Conservation (phyloP, 2,329 filamentous ascomycete genomes). For the Colletotrichum incanum region DNA sequence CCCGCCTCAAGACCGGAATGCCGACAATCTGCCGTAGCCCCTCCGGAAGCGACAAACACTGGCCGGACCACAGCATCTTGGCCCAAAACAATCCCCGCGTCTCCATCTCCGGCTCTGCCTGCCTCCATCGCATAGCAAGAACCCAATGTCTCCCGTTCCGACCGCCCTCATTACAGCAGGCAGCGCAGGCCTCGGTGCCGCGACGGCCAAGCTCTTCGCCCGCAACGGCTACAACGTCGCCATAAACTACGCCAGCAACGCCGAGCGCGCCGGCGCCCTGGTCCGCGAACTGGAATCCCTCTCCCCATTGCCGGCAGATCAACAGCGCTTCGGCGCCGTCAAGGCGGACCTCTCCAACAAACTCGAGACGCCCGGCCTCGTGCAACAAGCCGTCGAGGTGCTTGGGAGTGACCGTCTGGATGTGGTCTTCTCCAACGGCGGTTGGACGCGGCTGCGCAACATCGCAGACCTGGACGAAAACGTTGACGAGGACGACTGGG, state of each 20-base stretch:
- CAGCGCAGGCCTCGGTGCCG: slow-evolving; percentile 73
- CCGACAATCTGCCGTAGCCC: neutral
- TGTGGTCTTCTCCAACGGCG: slow-evolving; percentile 83
- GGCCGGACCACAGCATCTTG: neutral
- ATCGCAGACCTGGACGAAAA: slow-evolving; percentile 65
- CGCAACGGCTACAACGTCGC: slow-evolving; percentile 74
- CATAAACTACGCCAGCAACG: slow-evolving; percentile 76
- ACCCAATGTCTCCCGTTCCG: slow-evolving; percentile 8
- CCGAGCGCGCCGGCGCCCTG: slow-evolving; percentile 69
- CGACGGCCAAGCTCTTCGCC: slow-evolving; percentile 74
- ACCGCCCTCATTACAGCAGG: slow-evolving; percentile 55
- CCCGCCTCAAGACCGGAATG: slow-evolving; percentile 5
- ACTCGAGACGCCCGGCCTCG: slow-evolving; percentile 71
- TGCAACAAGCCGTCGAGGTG: slow-evolving; percentile 71
- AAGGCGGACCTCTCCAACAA: slow-evolving; percentile 77
- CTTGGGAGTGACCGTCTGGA: slow-evolving; percentile 77
- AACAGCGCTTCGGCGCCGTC: slow-evolving; percentile 64
- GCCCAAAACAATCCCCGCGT: neutral
- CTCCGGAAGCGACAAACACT: neutral
- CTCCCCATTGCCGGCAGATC: slow-evolving; percentile 47
- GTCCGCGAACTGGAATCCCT: slow-evolving; percentile 63
- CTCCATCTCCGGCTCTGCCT: neutral
- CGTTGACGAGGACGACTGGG: slow-evolving; percentile 63
- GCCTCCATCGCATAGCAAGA: neutral
- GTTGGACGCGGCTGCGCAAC: slow-evolving; percentile 65